Conservation (phyloP, 2,329 filamentous ascomycete genomes). For the Decorospora gaudefroyi region DNA sequence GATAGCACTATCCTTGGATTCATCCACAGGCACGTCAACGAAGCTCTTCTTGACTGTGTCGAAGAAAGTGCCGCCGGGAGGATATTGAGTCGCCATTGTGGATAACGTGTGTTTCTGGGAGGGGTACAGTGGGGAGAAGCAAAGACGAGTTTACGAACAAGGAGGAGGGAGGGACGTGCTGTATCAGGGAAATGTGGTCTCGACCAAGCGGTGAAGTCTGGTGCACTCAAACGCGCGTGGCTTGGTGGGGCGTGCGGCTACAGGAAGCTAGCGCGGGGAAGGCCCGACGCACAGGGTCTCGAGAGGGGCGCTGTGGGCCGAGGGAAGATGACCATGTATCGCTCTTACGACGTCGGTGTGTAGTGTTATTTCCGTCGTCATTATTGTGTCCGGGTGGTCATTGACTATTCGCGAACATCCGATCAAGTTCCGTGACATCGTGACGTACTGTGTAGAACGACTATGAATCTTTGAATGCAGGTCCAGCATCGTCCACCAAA, state of each 20-base stretch:
- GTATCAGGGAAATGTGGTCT: conserved; percentile 15
- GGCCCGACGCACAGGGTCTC: conserved; percentile 25
- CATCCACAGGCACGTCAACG: conserved; percentile 76
- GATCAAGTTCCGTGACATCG: no score
- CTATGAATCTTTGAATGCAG: neutral
- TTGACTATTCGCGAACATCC: no score
- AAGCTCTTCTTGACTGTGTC: conserved; percentile 84
- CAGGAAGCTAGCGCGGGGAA: conserved; percentile 26
- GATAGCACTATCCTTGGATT: conserved; percentile 74
- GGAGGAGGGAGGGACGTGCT: conserved; percentile 2
- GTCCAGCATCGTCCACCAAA: neutral
- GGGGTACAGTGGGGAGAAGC: neutral
- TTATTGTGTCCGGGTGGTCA: no score
- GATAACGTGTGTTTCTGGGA: neutral
- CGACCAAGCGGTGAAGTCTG: conserved; percentile 22
- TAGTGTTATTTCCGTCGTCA: neutral
- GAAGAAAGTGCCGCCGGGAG: conserved; percentile 77
- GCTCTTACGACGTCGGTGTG: neutral
- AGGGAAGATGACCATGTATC: conserved; percentile 1
- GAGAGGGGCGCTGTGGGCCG: neutral
- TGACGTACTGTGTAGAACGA: no score
- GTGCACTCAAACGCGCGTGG: conserved; percentile 19
- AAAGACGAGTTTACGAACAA: neutral
- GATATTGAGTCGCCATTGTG: conserved; percentile 40
- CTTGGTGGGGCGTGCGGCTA: conserved; percentile 19